These are phyloP conservation scores for Coriolopsis trogii DNA, from an alignment of 1,284 basidiomycete species.

Conservation along the genomic window DNA sequence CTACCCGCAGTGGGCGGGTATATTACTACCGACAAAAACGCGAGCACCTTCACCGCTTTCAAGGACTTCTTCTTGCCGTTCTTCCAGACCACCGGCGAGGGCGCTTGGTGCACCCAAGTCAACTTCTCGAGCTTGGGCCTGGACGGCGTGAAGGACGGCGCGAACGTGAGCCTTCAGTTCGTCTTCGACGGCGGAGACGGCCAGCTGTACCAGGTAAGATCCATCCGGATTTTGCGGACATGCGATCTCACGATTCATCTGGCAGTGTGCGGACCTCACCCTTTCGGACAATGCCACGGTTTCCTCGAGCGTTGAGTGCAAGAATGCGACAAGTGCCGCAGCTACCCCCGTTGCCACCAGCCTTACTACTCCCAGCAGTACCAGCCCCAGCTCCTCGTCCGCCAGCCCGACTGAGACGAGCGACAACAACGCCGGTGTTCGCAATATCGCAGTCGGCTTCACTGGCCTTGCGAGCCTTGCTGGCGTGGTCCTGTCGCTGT, in stretches of 20 bases:
- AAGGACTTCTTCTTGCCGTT: slow-evolving; percentile 42
- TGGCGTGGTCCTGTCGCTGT: slow-evolving; percentile 21
- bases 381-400: slow-evolving; percentile 14
- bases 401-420: slow-evolving; percentile 17
- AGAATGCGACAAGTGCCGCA: slow-evolving; percentile 32
- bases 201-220: slow-evolving; percentile 61
- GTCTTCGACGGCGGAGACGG: slow-evolving; percentile 70
- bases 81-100: slow-evolving; percentile 55
- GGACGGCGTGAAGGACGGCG: slow-evolving; percentile 52
- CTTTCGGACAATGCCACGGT: slow-evolving; percentile 50
- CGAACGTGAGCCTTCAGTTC: slow-evolving; percentile 66
- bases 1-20: slow-evolving; percentile 50
- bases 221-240: neutral
- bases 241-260: neutral
- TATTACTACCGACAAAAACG: slow-evolving; percentile 57
- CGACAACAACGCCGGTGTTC: slow-evolving; percentile 22
- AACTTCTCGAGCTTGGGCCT: slow-evolving; percentile 54
- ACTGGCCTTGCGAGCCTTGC: slow-evolving; percentile 25
- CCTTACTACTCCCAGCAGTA: slow-evolving; percentile 13
- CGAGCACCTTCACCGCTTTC: slow-evolving; percentile 63
- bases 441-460: slow-evolving; percentile 22
- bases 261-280: slow-evolving; percentile 72
- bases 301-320: slow-evolving; percentile 33
- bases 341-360: slow-evolving; percentile 18
- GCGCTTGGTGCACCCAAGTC: slow-evolving; percentile 63